Evolutionary conservation across 176 grass and related monocot genomes (phyloP).

Genomic region (Oryza glumipatula): DNA sequence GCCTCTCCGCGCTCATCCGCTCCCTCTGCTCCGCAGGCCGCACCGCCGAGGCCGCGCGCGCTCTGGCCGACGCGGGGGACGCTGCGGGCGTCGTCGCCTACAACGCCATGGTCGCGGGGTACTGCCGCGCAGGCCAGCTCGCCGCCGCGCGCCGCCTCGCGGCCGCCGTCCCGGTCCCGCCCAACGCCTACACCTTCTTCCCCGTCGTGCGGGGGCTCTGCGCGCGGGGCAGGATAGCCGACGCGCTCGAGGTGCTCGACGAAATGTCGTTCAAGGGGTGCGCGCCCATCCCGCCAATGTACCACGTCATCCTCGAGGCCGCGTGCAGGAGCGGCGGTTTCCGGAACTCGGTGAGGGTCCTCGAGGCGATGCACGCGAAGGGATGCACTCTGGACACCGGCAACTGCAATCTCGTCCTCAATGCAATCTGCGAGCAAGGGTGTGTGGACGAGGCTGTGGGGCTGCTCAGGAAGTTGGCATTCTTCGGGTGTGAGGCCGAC

Average conservation of each 20-base stretch:
- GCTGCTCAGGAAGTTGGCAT: slow-evolving; percentile 49
- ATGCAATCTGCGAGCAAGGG: slow-evolving; percentile 55
- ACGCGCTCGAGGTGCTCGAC: slow-evolving; percentile 50
- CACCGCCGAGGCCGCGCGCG: slow-evolving; percentile 43
- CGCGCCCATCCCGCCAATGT: slow-evolving; percentile 53
- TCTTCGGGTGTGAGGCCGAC: slow-evolving; percentile 48
- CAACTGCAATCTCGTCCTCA: slow-evolving; percentile 65
- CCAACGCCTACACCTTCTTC: slow-evolving; percentile 66
- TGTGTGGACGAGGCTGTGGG: slow-evolving; percentile 40
- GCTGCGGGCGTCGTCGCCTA: slow-evolving; percentile 46
- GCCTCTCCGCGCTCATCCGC: slow-evolving; percentile 50
- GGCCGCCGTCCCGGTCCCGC: slow-evolving; percentile 29
- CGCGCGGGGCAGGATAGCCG: slow-evolving; percentile 40
- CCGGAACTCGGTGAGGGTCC: slow-evolving; percentile 39
- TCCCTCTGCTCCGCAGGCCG: slow-evolving; percentile 45
- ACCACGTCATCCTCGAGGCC: slow-evolving; percentile 63
- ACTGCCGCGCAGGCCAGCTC: slow-evolving; percentile 49
- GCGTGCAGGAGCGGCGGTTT: slow-evolving; percentile 44
- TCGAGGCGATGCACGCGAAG: slow-evolving; percentile 40
- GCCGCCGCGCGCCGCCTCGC: slow-evolving; percentile 50
- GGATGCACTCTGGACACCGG: slow-evolving; percentile 55
- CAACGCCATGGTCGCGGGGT: slow-evolving; percentile 48
- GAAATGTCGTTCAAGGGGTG: slow-evolving; percentile 44
- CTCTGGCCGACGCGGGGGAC: slow-evolving; percentile 24
- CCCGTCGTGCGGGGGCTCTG: slow-evolving; percentile 56